phyloP scores from a whole-genome alignment of 164 flowering plant species.

The Chimonanthus praecox region DNA sequence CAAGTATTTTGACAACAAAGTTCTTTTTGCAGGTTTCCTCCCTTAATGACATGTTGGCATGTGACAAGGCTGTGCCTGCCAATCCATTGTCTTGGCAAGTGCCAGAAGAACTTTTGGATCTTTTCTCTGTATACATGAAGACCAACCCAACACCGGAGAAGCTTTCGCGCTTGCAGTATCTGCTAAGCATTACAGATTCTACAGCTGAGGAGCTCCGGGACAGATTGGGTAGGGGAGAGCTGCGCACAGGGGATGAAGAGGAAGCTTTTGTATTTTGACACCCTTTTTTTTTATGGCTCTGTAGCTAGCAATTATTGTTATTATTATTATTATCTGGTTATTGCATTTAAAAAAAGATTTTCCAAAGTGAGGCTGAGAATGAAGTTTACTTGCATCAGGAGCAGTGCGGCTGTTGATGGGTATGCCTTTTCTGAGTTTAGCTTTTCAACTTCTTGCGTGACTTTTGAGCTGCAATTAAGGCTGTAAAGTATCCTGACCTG shows the following conservation, averaged over 20 bases:
- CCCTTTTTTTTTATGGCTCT: not conserved
- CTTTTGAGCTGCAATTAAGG: too few species aligned
- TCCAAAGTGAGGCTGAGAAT: too few species aligned
- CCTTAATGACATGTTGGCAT: constrained; percentile 83
- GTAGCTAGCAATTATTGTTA: too few species aligned
- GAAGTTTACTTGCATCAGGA: too few species aligned
- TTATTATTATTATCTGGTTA: too few species aligned
- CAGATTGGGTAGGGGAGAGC: constrained; percentile 31
- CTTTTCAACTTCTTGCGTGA: too few species aligned
- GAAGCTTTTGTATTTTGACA: constrained; percentile 71
- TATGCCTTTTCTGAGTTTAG: too few species aligned
- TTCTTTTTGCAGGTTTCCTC: constrained; percentile 60
- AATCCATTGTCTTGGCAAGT: constrained; percentile 80
- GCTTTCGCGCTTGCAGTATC: constrained; percentile 66
- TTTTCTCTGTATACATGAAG: constrained; percentile 52
- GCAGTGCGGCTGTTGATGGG: too few species aligned
- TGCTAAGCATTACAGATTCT: constrained; percentile 69
- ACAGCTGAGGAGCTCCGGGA: constrained; percentile 49
- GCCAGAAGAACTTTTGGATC: constrained; percentile 77
- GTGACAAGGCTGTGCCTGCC: constrained; percentile 90
- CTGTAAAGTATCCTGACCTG: too few species aligned
- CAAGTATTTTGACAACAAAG: not conserved
- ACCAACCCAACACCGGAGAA: constrained; percentile 65
- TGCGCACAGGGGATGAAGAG: constrained; percentile 36
- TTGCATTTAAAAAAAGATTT: too few species aligned